A percentile compares a stretch with the other conserved stretches of the same genome.
Conservation (phyloP, 2,329 filamentous ascomycete genomes). For the Dactylellina leptospora region DNA sequence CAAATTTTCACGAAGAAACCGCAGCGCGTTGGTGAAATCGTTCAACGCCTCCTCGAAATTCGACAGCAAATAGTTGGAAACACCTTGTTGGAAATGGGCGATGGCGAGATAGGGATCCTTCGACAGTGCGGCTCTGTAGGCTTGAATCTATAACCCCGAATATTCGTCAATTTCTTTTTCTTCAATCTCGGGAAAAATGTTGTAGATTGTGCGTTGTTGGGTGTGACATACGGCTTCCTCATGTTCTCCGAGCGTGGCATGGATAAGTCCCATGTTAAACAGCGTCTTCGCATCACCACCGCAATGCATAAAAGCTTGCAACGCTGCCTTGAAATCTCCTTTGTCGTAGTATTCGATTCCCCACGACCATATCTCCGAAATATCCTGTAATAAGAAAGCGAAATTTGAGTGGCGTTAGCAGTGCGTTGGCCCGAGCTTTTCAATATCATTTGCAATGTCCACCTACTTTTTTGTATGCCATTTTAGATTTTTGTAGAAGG, state of each 20-base stretch:
- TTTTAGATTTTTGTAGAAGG: not conserved
- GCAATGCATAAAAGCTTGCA: conserved; percentile 84
- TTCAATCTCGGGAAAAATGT: not conserved
- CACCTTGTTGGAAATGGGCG: conserved; percentile 97
- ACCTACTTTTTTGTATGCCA: conserved; percentile 11
- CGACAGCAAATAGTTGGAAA: conserved; percentile 95
- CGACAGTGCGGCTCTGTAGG: conserved; percentile 80
- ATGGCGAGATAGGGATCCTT: conserved; percentile 96
- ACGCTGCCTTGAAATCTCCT: conserved; percentile 91
- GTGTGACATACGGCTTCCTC: conserved; percentile 82
- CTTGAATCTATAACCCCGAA: conserved; percentile 30
- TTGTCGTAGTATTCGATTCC: conserved; percentile 93
- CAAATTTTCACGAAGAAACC: conserved; percentile 93
- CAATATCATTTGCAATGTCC: not conserved
- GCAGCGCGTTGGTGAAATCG: conserved; percentile 96
- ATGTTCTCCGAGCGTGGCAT: conserved; percentile 96
- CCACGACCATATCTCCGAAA: conserved; percentile 92
- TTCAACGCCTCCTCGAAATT: conserved; percentile 97
- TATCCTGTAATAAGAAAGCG: conserved; percentile 18
- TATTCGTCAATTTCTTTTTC: not conserved
- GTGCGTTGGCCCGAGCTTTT: not conserved
- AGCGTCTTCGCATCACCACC: conserved; percentile 96
- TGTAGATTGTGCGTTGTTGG: conserved; percentile 36
- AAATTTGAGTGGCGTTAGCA: not conserved
- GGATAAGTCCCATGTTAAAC: conserved; percentile 98